Base-by-base conservation (phyloP, 1,284 basidiomycete species). In the Neonothopanus nambi region DNA sequence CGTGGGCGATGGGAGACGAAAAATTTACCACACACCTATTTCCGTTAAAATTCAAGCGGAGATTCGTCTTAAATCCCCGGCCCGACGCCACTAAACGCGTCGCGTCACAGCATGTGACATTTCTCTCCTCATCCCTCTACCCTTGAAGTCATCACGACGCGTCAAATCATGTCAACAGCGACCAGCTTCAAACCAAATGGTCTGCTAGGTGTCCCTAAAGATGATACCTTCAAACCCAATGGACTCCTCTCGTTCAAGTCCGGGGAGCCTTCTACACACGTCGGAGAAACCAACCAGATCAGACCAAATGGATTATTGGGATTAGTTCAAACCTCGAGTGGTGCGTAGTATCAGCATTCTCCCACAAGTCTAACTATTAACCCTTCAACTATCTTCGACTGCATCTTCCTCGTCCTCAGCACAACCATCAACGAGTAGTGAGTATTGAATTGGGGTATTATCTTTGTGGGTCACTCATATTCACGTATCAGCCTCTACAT, bases 171-270 rank as follows among this genome's bases (percentile, higher is more conserved):
- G 49, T 43, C 51, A 12, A 40, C 51, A 7, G 15, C 44, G 1
- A 30, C 51, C 18, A 52, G 42, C 37, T n/a, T 33, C 24, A n/a
- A 23, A 17, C 43, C 60, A 24, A 57, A 59, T 46, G 57, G 61
- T 12, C 52, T 62, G 20, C 57, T 59, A 28, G 56, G 21, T 20
- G 20, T 3, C 11, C 11, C 13, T 26, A 9, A 35, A 24, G 43
- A 39, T 13, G 17, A 23, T 30, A 26, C 35, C 26, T 55, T 55
- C n/a, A 26, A 45, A 26, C 46, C 51, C 3, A 52, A 51, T 37
- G 55, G 51, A 2, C 37, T 52, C 4, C 28, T 46, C 36, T 45
- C 30, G 23, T 9, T 21, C 26, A 41, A 44, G 15, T 18, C 18
- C 17, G n/a, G 21, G 21, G 39, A 9, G 20, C 39, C 52, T 35